Base-by-base conservation (phyloP, 2,329 filamentous ascomycete genomes). In the Phialophora verrucosa region DNA sequence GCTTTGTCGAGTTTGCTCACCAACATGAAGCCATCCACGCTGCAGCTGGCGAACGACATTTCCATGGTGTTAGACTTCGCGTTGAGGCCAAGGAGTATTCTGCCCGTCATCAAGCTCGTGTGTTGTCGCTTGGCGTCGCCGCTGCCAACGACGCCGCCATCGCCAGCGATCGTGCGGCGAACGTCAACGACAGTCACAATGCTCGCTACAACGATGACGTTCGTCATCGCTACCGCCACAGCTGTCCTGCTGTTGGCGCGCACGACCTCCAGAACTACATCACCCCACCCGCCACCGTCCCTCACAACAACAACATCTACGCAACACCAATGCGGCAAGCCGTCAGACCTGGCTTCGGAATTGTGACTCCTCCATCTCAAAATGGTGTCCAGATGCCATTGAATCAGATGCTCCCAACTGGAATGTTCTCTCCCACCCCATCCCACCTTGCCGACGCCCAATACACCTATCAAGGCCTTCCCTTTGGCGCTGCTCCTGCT, bases 71-170 rank as follows among this genome's bases (percentile, higher is more conserved):
- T 49, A 70, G 64, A 29, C 63, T 72, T 27, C 71, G 71, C 20
- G 62, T 73, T 14, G 72, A 74, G 55, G 67, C 62, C 8, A 74
- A 73, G 58, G 71, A 73, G 57, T 70, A 72, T 50, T 70, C 70
- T n/a, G 63, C 61, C 35, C 51, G 51, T 42, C 60, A 58, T 12
- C 63, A 60, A 10, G 23, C 50, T 7, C 54, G 38, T 32, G 47
- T 47, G 20, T 23, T 51, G 20, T 23, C 49, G 23, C 12, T 17
- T 17, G 49, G 23, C 35, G 32, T 63, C 42, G 44, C 29, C 20
- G 20, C 42, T 27, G 50, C 58, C 53, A 55, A 29, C 29, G 27
- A 4, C 12, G 3, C 27, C 20, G 49, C 49, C 20, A 29, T 25
- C 27, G 49, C 2, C n/a, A 27, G 3, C 8, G 44, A 25, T 7